Percentiles rank a stretch among this genome's conserved stretches.
These are phyloP conservation scores for Gossypium sturtianum DNA, from an alignment of 345 rosid genomes.

Conservation along the genomic window DNA sequence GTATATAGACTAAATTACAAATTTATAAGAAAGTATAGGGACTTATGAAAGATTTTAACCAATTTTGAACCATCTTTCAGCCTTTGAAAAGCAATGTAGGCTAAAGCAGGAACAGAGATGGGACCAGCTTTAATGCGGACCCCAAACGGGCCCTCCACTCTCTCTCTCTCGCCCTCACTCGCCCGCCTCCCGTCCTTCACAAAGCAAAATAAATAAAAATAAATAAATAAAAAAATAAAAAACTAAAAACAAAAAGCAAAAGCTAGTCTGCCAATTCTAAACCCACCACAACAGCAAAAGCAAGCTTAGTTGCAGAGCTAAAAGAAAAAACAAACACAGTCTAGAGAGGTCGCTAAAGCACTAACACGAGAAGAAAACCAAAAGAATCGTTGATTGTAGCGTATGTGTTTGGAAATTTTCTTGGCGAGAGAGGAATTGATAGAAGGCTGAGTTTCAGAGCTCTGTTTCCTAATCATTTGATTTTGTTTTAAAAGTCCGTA, in stretches of 20 bases:
- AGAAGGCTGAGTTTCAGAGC: neutral
- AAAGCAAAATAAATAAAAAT: neutral
- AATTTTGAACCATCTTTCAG: neutral
- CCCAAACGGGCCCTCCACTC: constrained; percentile 14
- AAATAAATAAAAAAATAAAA: neutral
- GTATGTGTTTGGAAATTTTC: neutral
- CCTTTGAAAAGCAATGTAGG: constrained; percentile 35
- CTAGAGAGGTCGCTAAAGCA: constrained; percentile 2
- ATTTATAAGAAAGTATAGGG: no score
- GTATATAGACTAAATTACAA: no score
- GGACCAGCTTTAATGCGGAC: constrained; percentile 22
- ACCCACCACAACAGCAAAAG: neutral
- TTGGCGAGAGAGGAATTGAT: neutral
- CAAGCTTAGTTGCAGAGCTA: neutral
- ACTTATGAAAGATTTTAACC: no score
- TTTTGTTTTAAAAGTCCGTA: neutral
- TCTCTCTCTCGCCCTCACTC: neutral
- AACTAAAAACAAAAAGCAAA: constrained; percentile 1
- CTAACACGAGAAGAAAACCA: no score
- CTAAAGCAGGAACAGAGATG: constrained; percentile 43
- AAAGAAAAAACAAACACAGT: no score
- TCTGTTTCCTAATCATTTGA: neutral
- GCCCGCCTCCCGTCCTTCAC: neutral
- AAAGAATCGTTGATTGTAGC: neutral
- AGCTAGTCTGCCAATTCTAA: neutral